phyloP scores from a whole-genome alignment of 306 rosid species.

The Dryas drummondii region DNA sequence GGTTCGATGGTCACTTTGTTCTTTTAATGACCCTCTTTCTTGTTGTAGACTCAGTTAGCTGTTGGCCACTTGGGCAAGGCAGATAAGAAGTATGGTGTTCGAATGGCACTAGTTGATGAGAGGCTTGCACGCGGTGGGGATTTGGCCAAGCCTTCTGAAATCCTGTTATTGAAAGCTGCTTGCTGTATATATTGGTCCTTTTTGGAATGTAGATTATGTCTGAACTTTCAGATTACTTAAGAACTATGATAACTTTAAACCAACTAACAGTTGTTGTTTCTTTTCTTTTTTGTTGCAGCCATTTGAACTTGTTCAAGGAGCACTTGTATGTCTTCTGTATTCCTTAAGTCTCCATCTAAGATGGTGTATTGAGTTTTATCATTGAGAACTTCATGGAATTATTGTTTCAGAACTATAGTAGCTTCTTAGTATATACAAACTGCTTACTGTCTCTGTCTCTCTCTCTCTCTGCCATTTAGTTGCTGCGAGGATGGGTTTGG shows the following conservation, averaged over 20 bases:
- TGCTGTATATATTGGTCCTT: background rate
- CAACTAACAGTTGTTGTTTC: conserved; percentile 1
- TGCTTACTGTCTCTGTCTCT: background rate
- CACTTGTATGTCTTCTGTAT: conserved; percentile 59
- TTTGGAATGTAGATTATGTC: background rate
- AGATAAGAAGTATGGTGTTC: conserved; percentile 33
- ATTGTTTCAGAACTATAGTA: background rate
- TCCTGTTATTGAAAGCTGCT: conserved; percentile 47
- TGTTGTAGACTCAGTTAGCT: conserved; percentile 50
- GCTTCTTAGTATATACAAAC: too few relatives aligned
- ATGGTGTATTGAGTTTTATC: conserved; percentile 3
- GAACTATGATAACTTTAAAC: background rate
- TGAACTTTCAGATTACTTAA: background rate
- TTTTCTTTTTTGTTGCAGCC: conserved; percentile 51
- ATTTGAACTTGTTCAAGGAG: conserved; percentile 90
- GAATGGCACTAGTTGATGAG: conserved; percentile 63
- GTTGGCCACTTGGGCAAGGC: conserved; percentile 24
- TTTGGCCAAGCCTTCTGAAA: conserved; percentile 46
- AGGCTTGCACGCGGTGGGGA: conserved; percentile 36
- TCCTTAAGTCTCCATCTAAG: conserved; percentile 12
- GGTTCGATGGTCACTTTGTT: background rate
- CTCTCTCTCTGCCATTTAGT: background rate
- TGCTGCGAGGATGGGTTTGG: background rate
- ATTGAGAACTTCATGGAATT: background rate
- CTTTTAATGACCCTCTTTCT: background rate